Percentiles rank a stretch among this genome's conserved stretches.
phyloP scores from a whole-genome alignment of 768 basidiomycete genomes.

The Hericium coralloides region DNA sequence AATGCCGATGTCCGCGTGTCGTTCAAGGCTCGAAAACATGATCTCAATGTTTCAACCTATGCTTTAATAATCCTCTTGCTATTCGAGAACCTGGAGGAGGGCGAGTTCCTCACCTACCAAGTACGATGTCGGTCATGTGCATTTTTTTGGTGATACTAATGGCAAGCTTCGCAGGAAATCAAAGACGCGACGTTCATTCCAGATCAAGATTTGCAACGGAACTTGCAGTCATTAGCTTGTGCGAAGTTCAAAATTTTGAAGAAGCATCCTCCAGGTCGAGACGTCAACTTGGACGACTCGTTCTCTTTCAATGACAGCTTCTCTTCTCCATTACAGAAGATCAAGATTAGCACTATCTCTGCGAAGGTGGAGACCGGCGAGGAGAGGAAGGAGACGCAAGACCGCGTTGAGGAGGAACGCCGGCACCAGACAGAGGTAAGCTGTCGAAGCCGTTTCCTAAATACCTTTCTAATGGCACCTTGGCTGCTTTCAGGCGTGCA shows the following conservation, averaged over 20 bases:
- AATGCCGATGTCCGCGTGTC: constrained; percentile 80
- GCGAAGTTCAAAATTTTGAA: constrained; percentile 89
- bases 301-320: constrained; percentile 90
- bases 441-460: constrained; percentile 1
- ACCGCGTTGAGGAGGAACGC: constrained; percentile 87
- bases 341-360: constrained; percentile 89
- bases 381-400: constrained; percentile 85
- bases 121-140: constrained; percentile 31
- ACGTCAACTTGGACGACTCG: constrained; percentile 63
- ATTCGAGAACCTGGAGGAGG: constrained; percentile 65
- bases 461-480: neutral
- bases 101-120: constrained; percentile 66
- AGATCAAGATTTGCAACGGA: constrained; percentile 76
- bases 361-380: constrained; percentile 80
- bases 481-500: constrained; percentile 64
- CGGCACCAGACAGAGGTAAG: constrained; percentile 82
- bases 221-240: constrained; percentile 92
- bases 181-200: constrained; percentile 65
- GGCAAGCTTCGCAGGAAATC: constrained; percentile 58
- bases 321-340: constrained; percentile 70
- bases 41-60: constrained; percentile 88
- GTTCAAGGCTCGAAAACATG: constrained; percentile 77
- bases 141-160: neutral
- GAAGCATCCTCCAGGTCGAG: constrained; percentile 84
- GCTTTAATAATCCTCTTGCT: constrained; percentile 81